Evolutionary conservation across 768 basidiomycete genomes (phyloP).

Genomic region (Daedaleopsis nitida): DNA sequence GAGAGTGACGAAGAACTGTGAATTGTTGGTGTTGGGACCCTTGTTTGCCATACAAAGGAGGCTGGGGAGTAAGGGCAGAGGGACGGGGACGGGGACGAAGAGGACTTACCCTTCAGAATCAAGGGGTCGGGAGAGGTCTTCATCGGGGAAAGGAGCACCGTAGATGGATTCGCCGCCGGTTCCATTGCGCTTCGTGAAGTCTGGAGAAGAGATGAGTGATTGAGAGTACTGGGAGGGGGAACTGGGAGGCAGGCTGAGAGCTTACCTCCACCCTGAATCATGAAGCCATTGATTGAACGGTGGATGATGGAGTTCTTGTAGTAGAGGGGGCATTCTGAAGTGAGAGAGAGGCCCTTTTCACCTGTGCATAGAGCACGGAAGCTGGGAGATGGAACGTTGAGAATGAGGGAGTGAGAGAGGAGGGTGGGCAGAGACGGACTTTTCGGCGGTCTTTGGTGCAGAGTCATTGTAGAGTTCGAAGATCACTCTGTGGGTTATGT

Average conservation of each 20-base stretch:
- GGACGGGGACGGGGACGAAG: not conserved
- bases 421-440: constrained; percentile 46
- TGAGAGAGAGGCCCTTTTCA: constrained; percentile 71
- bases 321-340: constrained; percentile 69
- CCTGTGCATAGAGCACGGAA: constrained; percentile 88
- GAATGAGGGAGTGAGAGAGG: not conserved
- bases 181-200: constrained; percentile 81
- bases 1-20: constrained; percentile 87
- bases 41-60: constrained; percentile 91
- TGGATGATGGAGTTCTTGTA: constrained; percentile 83
- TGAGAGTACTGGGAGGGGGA: not conserved
- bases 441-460: constrained; percentile 78
- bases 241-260: not conserved
- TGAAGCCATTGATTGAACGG: constrained; percentile 75
- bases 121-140: constrained; percentile 64
- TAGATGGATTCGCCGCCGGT: constrained; percentile 84
- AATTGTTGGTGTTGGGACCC: constrained; percentile 82
- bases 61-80: constrained; percentile 31
- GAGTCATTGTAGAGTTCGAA: constrained; percentile 77
- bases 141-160: constrained; percentile 74
- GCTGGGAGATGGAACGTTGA: constrained; percentile 40
- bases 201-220: constrained; percentile 32
- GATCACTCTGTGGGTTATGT: constrained; percentile 55
- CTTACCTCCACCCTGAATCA: constrained; percentile 80
- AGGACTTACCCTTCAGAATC: constrained; percentile 61